Percentiles rank a stretch among this genome's conserved stretches.
phyloP scores from a whole-genome alignment of 2,329 filamentous ascomycete genomes.

The Didymella exigua region DNA sequence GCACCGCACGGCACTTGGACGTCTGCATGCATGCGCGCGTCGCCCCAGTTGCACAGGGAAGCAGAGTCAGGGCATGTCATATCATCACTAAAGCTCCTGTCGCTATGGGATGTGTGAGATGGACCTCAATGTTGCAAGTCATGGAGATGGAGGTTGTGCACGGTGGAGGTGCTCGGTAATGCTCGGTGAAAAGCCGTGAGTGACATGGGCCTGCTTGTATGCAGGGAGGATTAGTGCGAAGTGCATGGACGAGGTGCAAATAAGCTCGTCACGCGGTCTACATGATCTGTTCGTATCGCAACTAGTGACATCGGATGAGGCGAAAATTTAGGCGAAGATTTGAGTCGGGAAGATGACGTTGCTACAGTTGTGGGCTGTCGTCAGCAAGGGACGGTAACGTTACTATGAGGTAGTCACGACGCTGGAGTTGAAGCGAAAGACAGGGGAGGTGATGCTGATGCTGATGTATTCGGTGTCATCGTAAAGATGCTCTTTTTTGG shows the following conservation, averaged over 20 bases:
- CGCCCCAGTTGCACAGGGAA: no score
- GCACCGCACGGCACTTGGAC: background rate
- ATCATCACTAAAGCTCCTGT: background rate
- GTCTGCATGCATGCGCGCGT: background rate
- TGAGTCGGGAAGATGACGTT: background rate
- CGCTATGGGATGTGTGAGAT: background rate
- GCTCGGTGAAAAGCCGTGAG: background rate
- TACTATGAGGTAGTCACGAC: background rate
- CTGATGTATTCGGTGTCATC: background rate
- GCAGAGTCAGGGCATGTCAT: background rate
- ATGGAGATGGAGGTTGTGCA: background rate
- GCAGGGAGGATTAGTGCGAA: background rate
- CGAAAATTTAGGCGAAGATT: background rate
- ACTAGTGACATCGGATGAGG: background rate
- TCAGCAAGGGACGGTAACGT: background rate
- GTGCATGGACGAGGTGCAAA: constrained; percentile 12
- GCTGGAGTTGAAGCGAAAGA: background rate
- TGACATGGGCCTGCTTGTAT: background rate
- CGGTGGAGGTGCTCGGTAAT: background rate
- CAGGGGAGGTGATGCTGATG: background rate
- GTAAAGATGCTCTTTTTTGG: background rate
- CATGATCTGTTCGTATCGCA: background rate
- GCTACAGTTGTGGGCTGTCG: background rate
- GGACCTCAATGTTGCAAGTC: background rate
- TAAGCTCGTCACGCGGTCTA: constrained; percentile 5